Conservation (phyloP, 306 rosid species). For the Cyamopsis tetragonoloba region DNA sequence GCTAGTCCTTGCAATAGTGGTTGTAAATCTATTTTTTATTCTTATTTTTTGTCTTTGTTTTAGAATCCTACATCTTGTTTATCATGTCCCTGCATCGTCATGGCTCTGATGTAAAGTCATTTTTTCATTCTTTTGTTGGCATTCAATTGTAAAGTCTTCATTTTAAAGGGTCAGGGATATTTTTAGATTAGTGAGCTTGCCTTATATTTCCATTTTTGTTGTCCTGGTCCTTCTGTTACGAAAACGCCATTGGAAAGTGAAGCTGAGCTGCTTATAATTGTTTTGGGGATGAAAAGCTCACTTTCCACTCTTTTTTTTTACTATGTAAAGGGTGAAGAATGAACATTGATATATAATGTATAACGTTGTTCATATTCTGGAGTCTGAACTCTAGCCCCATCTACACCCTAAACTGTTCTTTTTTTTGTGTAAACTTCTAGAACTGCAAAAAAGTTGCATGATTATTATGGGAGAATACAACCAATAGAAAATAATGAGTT, state of each 20-base stretch:
- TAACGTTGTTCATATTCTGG: slow-evolving; percentile 29
- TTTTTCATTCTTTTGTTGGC: slow-evolving; percentile 76
- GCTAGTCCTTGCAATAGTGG: slow-evolving; percentile 42
- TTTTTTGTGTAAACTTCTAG: not conserved
- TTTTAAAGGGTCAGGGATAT: slow-evolving; percentile 42
- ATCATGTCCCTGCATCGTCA: slow-evolving; percentile 33
- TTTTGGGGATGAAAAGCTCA: slow-evolving; percentile 39
- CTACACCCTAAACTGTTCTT: not conserved
- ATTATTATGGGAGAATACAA: not conserved
- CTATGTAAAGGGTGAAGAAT: slow-evolving; percentile 46
- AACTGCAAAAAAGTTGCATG: not conserved
- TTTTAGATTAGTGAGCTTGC: slow-evolving; percentile 39
- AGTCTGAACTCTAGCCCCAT: not conserved
- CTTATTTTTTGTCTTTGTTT: not conserved
- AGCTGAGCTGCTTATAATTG: slow-evolving; percentile 26
- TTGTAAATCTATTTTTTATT: slow-evolving; percentile 49
- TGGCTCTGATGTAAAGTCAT: slow-evolving; percentile 55
- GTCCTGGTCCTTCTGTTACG: slow-evolving; percentile 27
- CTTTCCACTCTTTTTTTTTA: slow-evolving; percentile 43
- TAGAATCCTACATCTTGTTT: slow-evolving; percentile 16
- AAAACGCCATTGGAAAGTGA: slow-evolving; percentile 34
- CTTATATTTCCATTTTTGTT: slow-evolving; percentile 18
- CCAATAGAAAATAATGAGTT: not conserved
- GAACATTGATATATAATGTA: slow-evolving; percentile 24
- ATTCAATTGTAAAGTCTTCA: slow-evolving; percentile 53